A percentile compares a stretch with the other conserved stretches of the same genome.
Conservation (phyloP, 192 early-diverging fungal genomes). For the Umbelopsis ramanniana region DNA sequence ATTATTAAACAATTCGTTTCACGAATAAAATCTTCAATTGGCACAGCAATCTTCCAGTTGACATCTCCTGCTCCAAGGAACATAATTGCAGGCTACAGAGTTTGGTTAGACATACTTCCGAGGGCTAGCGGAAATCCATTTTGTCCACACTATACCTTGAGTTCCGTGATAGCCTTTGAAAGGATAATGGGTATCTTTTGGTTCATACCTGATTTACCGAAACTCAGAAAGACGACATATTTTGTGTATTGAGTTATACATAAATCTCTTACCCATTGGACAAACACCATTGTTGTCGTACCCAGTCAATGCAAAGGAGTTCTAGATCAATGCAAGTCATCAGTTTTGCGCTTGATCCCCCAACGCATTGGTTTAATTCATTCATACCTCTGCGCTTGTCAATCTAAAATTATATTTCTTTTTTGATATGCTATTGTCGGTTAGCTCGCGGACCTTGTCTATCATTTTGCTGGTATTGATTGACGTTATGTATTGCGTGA, state of each 20-base stretch:
- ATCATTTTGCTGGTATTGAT: conserved; percentile 68
- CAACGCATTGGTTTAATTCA: no score
- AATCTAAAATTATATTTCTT: conserved; percentile 86
- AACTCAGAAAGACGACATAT: no score
- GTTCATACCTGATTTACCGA: conserved; percentile 49
- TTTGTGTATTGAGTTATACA: no score
- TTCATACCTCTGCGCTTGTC: conserved; percentile 55
- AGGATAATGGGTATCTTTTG: conserved; percentile 67
- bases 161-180: conserved; percentile 58
- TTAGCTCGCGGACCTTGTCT: conserved; percentile 65
- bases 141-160: conserved; percentile 49
- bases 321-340: conserved; percentile 21
- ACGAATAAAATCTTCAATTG: conserved; percentile 63
- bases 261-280: conserved; percentile 61
- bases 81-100: conserved; percentile 60
- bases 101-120: neutral
- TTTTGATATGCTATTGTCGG: conserved; percentile 52
- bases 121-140: neutral
- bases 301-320: conserved; percentile 73
- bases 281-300: conserved; percentile 71
- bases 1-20: conserved; percentile 34
- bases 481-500: conserved; percentile 65
- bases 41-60: conserved; percentile 84
- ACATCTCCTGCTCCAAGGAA: conserved; percentile 83
- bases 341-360: no score